phyloP scores from a whole-genome alignment of 768 basidiomycete species.

The Rhodocollybia butyracea region DNA sequence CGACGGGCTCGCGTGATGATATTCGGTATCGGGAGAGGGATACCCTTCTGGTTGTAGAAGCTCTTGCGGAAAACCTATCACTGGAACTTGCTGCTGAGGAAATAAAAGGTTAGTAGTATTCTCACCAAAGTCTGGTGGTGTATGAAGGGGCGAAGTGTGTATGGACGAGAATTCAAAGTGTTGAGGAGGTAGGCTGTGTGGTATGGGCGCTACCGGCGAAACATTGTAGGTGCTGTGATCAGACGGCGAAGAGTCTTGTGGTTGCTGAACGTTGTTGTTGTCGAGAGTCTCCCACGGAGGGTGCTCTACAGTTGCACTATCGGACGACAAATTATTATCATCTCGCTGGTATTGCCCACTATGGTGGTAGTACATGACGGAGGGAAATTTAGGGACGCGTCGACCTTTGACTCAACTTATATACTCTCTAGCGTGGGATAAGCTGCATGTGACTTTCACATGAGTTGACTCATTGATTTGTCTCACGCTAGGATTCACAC shows the following conservation, averaged over 20 bases:
- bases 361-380: slow-evolving; percentile 5
- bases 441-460: too few species aligned
- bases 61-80: slow-evolving; percentile 2
- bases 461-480: background rate
- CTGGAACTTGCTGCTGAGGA: background rate
- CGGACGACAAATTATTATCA: background rate
- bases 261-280: background rate
- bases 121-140: slow-evolving; percentile 2
- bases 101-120: background rate
- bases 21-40: slow-evolving; percentile 1
- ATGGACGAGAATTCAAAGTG: background rate
- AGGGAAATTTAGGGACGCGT: too few species aligned
- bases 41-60: background rate
- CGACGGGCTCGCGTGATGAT: background rate
- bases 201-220: background rate
- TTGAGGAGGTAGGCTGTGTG: background rate
- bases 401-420: too few species aligned
- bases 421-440: too few species aligned
- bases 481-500: background rate
- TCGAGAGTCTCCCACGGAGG: slow-evolving; percentile 1
- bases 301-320: too few species aligned
- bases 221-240: background rate
- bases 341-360: background rate
- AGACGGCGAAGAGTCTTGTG: background rate
- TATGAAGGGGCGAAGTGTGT: background rate